phyloP scores from a whole-genome alignment of 352 stramenopile species.

The Salisapilia sapeloensis region DNA sequence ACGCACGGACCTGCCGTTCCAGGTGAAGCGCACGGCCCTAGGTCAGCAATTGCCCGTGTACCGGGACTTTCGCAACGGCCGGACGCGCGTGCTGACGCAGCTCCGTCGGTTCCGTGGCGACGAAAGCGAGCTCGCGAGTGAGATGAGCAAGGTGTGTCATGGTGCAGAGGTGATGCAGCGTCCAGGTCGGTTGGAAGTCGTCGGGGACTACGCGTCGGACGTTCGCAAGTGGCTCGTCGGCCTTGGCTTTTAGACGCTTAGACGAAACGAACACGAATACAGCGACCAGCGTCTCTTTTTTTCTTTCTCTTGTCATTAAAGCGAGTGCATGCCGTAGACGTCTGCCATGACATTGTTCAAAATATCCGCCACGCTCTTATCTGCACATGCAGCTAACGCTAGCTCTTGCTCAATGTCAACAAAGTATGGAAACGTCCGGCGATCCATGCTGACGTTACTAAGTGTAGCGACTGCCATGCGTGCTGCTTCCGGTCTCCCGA shows the following conservation, averaged over 20 bases:
- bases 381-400: slow-evolving; percentile 49
- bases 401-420: slow-evolving; percentile 63
- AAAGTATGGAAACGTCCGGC: slow-evolving; percentile 57
- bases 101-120: slow-evolving; percentile 66
- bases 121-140: slow-evolving; percentile 47
- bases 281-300: slow-evolving; percentile 1
- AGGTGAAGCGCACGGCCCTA: slow-evolving; percentile 64
- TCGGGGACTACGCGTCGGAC: slow-evolving; percentile 45
- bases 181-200: slow-evolving; percentile 60
- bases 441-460: slow-evolving; percentile 64
- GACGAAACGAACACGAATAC: neutral
- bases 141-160: slow-evolving; percentile 76
- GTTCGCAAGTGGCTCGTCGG: slow-evolving; percentile 75
- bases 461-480: slow-evolving; percentile 53
- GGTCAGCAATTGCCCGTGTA: slow-evolving; percentile 76
- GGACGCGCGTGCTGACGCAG: slow-evolving; percentile 77
- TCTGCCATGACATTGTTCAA: slow-evolving; percentile 68
- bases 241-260: slow-evolving; percentile 47
- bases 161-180: slow-evolving; percentile 53
- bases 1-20: slow-evolving; percentile 43
- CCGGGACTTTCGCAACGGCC: slow-evolving; percentile 70
- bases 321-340: slow-evolving; percentile 70
- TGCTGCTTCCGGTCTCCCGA: slow-evolving; percentile 55
- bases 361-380: slow-evolving; percentile 61
- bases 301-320: slow-evolving; percentile 11